These are phyloP conservation scores for Yamadazyma conglobata DNA, from an alignment of 1,139 yeast species.

Conservation along the genomic window DNA sequence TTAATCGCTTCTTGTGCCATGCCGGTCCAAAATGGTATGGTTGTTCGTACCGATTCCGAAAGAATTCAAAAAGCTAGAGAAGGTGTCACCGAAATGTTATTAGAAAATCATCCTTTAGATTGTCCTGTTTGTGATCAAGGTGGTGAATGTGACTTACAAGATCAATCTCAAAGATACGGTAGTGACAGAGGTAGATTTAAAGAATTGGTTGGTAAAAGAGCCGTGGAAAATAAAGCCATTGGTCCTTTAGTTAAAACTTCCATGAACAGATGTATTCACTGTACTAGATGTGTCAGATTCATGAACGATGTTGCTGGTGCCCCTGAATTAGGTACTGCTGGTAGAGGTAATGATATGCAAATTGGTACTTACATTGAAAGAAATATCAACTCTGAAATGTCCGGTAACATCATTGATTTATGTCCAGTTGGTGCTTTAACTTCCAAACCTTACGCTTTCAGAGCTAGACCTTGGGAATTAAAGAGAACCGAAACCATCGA, in stretches of 20 bases:
- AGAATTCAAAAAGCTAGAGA: slow-evolving; percentile 83
- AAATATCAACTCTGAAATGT: slow-evolving; percentile 79
- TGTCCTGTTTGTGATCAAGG: slow-evolving; percentile 95
- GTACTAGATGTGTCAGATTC: slow-evolving; percentile 89
- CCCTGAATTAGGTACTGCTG: slow-evolving; percentile 84
- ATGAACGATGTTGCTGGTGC: slow-evolving; percentile 93
- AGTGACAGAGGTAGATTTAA: slow-evolving; percentile 82
- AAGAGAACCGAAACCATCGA: slow-evolving; percentile 87
- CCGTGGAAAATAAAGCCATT: slow-evolving; percentile 85
- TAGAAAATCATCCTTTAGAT: slow-evolving; percentile 88
- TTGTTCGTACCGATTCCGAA: slow-evolving; percentile 76
- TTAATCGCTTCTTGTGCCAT: slow-evolving; percentile 89
- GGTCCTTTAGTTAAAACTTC: slow-evolving; percentile 89
- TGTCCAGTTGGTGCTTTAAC: slow-evolving; percentile 95
- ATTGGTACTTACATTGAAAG: slow-evolving; percentile 87
- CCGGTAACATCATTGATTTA: slow-evolving; percentile 83
- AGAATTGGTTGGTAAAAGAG: slow-evolving; percentile 83
- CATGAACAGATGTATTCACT: slow-evolving; percentile 91
- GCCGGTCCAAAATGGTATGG: slow-evolving; percentile 90
- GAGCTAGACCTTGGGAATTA: slow-evolving; percentile 92
- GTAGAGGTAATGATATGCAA: slow-evolving; percentile 91
- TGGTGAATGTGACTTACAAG: slow-evolving; percentile 92
- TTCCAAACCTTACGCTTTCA: slow-evolving; percentile 85
- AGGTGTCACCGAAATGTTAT: slow-evolving; percentile 85
- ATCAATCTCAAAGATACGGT: slow-evolving; percentile 81